A percentile compares a stretch with the other conserved stretches of the same genome.
phyloP scores from a whole-genome alignment of 2,329 filamentous ascomycete genomes.

The Fusarium metavorans region DNA sequence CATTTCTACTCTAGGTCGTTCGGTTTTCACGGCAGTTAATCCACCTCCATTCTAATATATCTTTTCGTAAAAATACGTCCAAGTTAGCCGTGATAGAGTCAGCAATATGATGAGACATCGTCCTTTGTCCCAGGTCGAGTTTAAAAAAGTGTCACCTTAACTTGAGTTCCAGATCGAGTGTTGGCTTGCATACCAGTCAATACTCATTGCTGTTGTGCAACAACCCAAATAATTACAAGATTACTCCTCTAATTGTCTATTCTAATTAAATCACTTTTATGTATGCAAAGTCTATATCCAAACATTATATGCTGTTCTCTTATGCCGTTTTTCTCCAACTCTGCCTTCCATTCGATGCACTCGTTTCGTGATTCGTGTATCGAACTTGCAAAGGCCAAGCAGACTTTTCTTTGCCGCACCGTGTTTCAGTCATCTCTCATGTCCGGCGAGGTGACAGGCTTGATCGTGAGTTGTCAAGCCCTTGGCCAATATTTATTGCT shows the following conservation, averaged over 20 bases:
- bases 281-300: background rate
- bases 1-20: background rate
- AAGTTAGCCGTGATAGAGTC: background rate
- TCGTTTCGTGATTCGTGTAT: background rate
- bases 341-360: background rate
- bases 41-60: background rate
- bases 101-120: background rate
- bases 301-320: background rate
- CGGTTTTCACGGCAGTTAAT: background rate
- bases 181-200: background rate
- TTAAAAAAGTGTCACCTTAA: background rate
- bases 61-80: background rate
- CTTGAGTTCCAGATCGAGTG: background rate
- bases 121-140: background rate
- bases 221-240: background rate
- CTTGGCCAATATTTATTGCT: background rate
- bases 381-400: background rate
- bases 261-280: background rate
- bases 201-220: background rate
- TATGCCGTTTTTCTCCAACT: background rate
- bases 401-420: background rate
- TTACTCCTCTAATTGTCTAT: background rate
- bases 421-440: background rate
- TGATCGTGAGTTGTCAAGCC: background rate
- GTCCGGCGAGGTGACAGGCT: background rate